Conservation (phyloP, 352 stramenopile species). For the Phytophthora podocarpi region DNA sequence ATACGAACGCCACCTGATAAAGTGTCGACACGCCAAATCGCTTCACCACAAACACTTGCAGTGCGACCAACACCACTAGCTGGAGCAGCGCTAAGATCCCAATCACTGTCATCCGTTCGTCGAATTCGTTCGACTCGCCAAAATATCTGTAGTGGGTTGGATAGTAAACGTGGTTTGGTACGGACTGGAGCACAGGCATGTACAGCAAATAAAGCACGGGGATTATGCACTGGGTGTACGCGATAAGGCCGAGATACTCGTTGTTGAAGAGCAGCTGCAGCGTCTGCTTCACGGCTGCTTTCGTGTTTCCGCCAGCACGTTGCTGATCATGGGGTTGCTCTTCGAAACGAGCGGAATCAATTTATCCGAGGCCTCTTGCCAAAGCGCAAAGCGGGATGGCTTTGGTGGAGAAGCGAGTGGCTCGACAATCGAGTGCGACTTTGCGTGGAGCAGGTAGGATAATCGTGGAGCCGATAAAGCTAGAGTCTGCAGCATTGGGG, state of each 20-base stretch:
- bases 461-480: background rate
- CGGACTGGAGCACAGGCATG: slow-evolving; percentile 21
- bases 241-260: slow-evolving; percentile 46
- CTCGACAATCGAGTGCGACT: no score
- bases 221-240: slow-evolving; percentile 42
- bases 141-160: slow-evolving; percentile 32
- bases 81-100: slow-evolving; percentile 19
- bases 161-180: slow-evolving; percentile 38
- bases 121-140: slow-evolving; percentile 9
- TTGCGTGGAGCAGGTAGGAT: slow-evolving; percentile 3
- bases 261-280: slow-evolving; percentile 50
- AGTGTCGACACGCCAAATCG: slow-evolving; percentile 35
- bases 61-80: slow-evolving; percentile 10
- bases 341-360: slow-evolving; percentile 15
- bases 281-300: slow-evolving; percentile 46
- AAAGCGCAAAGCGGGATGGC: slow-evolving; percentile 4
- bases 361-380: slow-evolving; percentile 28
- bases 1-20: slow-evolving; percentile 59
- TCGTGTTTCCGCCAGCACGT: slow-evolving; percentile 31
- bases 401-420: no score
- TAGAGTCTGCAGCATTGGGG: background rate
- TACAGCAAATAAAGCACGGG: slow-evolving; percentile 41
- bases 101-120: slow-evolving; percentile 28
- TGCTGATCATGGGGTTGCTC: slow-evolving; percentile 26
- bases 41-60: slow-evolving; percentile 33